Evolutionary conservation across 495 filamentous ascomycete genomes (phyloP).

Genomic region (Chaetomium cochliodes): DNA sequence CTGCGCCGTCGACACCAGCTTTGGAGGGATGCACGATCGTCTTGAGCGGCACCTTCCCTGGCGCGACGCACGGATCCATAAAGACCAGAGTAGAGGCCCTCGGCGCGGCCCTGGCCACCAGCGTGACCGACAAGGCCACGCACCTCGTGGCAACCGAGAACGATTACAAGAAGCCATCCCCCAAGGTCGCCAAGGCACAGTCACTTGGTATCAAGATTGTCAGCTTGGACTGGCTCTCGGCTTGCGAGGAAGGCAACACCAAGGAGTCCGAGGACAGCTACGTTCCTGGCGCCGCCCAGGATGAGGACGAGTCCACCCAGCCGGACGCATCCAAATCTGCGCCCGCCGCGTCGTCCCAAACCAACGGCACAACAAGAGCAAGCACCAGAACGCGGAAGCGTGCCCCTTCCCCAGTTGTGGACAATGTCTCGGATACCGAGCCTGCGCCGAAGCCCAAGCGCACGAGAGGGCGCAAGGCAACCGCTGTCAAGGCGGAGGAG

Average conservation of each 20-base stretch:
- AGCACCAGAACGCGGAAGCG: constrained; percentile 29
- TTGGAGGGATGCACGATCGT: constrained; percentile 52
- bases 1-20: constrained; percentile 31
- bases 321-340: constrained; percentile 10
- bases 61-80: constrained; percentile 50
- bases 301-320: constrained; percentile 11
- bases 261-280: constrained; percentile 37
- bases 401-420: constrained; percentile 19
- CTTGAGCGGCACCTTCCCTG: constrained; percentile 61
- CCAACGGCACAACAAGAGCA: constrained; percentile 6
- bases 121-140: constrained; percentile 53
- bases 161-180: constrained; percentile 52
- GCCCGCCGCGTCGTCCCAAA: constrained; percentile 5
- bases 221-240: constrained; percentile 60
- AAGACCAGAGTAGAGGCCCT: constrained; percentile 47
- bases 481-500: constrained; percentile 26
- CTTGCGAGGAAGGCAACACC: constrained; percentile 46
- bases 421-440: constrained; percentile 16
- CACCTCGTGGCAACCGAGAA: constrained; percentile 58
- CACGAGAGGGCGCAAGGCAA: constrained; percentile 37
- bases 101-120: constrained; percentile 50
- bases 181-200: constrained; percentile 53
- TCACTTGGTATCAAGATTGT: constrained; percentile 55
- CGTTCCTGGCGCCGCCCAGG: background rate
- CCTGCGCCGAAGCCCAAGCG: constrained; percentile 27